Evolutionary conservation across 2,329 filamentous ascomycete species (phyloP), one percentile per base, ranked within the genome.

Genomic region (Lomentospora prolificans): DNA sequence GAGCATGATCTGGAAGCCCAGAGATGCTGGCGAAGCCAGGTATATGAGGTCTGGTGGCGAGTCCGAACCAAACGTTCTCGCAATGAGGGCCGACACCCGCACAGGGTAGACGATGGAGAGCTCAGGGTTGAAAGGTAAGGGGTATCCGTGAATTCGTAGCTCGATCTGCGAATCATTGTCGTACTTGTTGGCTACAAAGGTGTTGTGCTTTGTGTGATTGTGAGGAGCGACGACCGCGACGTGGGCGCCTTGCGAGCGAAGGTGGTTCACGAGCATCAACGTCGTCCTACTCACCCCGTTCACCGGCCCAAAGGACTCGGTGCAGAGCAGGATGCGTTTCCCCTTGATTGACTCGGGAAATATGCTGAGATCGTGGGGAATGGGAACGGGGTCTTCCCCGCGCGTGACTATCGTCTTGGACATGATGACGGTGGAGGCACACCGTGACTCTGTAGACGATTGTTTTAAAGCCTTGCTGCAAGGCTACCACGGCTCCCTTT

Each of bases 201-300:
- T 77, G 63, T 82, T 79, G 62, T 76, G 69, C 56, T 74, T 69
- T 30, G 75, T 78, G 61, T 79, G 74, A 61, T 78, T 79, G 57
- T 78, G 73, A 14, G 85, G 85, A 41, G 85, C 84, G 31, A 87
- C 84, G 4, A 87, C 81, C 7, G 82, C 81, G 52, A 88, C 79
- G 17, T 82, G 75, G 9, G 78, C 83, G 19, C 82, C 84, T 61
- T 87, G 72, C n/a, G 71, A 71, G 56, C 82, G 78, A 19, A 88
- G 72, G 60, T 87, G 85, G 64, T 82, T 80, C 55, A 88, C 81
- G 53, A 88, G 75, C 73, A 83, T 86, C 61, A 84, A 72, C 0
- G 85, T 88, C 3, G 85, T 88, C 58, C 84, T 76, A 62, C 81
- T 86, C 50, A 88, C 85, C n/a, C 85, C 85, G 64, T 88, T 88